Conservation (phyloP, 306 rosid genomes). For the Argentina anserina region DNA sequence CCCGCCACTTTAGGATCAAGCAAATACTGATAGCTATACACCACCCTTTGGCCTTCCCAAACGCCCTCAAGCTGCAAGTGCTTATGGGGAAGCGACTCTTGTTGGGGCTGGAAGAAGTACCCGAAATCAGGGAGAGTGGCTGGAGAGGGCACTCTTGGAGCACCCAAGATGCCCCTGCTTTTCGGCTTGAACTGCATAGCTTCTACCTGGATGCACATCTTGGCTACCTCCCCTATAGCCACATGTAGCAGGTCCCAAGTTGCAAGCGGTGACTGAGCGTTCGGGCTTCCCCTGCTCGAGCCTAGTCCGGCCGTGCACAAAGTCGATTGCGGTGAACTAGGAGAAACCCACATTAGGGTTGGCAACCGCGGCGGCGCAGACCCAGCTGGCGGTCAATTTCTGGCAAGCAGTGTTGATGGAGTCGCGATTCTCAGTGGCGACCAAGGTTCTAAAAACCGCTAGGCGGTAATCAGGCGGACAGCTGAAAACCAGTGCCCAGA, state of each 20-base stretch:
- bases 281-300: constrained; percentile 58
- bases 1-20: constrained; percentile 96
- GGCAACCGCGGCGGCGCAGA: constrained; percentile 67
- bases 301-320: constrained; percentile 41
- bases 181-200: constrained; percentile 6
- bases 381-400: constrained; percentile 85
- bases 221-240: constrained; percentile 63
- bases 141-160: constrained; percentile 33
- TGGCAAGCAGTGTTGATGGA: constrained; percentile 85
- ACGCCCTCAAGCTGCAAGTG: constrained; percentile 60
- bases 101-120: constrained; percentile 30
- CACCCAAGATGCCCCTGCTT: constrained; percentile 23
- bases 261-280: constrained; percentile 35
- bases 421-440: constrained; percentile 68
- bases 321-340: constrained; percentile 70
- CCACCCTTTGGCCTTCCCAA: constrained; percentile 88
- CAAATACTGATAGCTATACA: constrained; percentile 94
- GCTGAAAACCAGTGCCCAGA: too few species aligned
- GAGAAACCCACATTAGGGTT: constrained; percentile 28
- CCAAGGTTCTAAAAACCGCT: too few species aligned
- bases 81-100: constrained; percentile 38
- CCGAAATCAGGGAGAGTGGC: constrained; percentile 27
- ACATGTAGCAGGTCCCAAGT: constrained; percentile 69
- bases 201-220: constrained; percentile 45
- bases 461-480: too few species aligned